Evolutionary conservation across 2,329 filamentous ascomycete species (phyloP).

Genomic region (Ophiosphaerella korrae): DNA sequence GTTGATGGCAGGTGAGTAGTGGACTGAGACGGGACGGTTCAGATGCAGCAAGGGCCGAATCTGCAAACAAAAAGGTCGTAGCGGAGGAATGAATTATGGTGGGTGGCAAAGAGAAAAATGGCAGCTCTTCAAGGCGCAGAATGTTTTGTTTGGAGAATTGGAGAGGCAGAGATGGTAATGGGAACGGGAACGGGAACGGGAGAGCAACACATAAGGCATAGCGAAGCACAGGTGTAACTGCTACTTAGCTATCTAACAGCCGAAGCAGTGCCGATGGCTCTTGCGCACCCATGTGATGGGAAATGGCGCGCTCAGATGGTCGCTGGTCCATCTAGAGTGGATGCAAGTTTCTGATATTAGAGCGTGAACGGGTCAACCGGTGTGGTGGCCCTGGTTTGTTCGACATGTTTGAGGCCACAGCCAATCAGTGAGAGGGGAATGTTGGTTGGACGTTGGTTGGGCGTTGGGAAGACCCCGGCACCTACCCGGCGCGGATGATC

Average conservation of each 20-base stretch:
- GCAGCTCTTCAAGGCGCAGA: slow-evolving; percentile 28
- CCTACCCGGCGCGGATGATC: slow-evolving; percentile 5
- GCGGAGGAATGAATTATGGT: slow-evolving; percentile 17
- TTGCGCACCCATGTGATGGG: slow-evolving; percentile 9
- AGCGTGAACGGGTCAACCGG: slow-evolving; percentile 11
- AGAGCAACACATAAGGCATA: neutral
- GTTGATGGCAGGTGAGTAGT: no score
- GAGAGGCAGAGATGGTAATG: neutral
- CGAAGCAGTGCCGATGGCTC: neutral
- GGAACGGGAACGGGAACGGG: neutral
- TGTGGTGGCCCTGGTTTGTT: slow-evolving; percentile 19
- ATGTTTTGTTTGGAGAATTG: slow-evolving; percentile 1
- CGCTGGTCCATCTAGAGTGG: neutral
- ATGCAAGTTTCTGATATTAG: slow-evolving; percentile 12
- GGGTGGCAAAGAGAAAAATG: slow-evolving; percentile 2
- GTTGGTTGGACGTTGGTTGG: neutral
- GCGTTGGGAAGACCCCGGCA: slow-evolving; percentile 13
- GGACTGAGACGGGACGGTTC: no score
- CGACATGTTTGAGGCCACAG: slow-evolving; percentile 14
- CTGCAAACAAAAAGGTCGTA: neutral
- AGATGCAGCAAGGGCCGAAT: slow-evolving; percentile 2
- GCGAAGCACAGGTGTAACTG: no score
- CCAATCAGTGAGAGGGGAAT: slow-evolving; percentile 18
- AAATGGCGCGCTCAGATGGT: slow-evolving; percentile 15
- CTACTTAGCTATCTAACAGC: neutral